Percentiles rank a stretch among this genome's conserved stretches.
Conservation (phyloP, 345 rosid species). For the Camelina neglecta region DNA sequence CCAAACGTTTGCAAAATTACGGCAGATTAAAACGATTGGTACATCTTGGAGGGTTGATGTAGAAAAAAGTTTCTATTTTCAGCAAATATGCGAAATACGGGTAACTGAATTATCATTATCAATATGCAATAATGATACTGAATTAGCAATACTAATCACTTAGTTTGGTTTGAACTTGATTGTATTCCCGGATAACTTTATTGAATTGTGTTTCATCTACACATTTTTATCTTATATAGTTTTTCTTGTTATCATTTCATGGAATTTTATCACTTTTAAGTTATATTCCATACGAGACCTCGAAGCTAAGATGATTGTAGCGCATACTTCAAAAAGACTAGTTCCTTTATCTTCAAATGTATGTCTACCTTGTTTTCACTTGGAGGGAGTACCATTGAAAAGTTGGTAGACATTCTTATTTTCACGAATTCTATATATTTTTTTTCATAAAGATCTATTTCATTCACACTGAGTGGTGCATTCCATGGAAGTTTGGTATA, state of each 20-base stretch:
- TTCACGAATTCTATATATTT: neutral
- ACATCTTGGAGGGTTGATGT: too few species aligned
- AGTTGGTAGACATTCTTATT: neutral
- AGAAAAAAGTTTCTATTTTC: too few species aligned
- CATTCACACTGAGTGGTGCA: neutral
- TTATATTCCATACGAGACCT: neutral
- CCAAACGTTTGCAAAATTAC: conserved; percentile 5
- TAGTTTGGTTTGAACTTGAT: neutral
- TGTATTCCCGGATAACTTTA: neutral
- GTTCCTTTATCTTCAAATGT: neutral
- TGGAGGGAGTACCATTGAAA: neutral
- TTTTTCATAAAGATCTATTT: neutral
- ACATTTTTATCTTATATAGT: too few species aligned
- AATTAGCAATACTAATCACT: too few species aligned
- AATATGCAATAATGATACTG: too few species aligned
- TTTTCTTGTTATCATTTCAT: neutral
- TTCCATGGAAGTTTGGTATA: neutral
- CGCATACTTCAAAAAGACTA: neutral
- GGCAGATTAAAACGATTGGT: neutral
- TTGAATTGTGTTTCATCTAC: neutral
- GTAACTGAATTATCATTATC: too few species aligned
- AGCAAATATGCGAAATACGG: too few species aligned
- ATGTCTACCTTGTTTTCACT: conserved; percentile 9
- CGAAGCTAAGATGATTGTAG: conserved; percentile 4
- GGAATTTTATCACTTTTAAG: neutral